Percentiles rank a stretch among this genome's conserved stretches.
Conservation (phyloP, 805 yeast species). For the Hanseniaspora valbyensis region DNA sequence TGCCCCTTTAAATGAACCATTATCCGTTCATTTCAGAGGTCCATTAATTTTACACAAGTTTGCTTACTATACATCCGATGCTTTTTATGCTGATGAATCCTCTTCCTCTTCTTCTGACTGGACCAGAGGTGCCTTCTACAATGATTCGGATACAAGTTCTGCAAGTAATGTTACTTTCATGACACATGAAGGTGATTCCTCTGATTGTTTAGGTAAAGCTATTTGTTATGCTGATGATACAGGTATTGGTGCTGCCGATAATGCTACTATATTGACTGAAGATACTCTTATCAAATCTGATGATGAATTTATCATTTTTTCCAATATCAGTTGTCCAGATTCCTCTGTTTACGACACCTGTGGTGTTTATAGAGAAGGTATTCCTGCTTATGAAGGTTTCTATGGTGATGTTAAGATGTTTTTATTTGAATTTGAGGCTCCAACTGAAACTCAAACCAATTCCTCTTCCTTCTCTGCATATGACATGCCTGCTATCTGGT, state of each 20-base stretch:
- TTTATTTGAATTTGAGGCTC: conserved; percentile 59
- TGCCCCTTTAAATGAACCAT: conserved; percentile 53
- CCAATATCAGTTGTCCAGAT: conserved; percentile 45
- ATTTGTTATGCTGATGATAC: conserved; percentile 49
- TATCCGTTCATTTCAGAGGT: conserved; percentile 71
- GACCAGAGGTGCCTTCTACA: conserved; percentile 50
- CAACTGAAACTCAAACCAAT: conserved; percentile 38
- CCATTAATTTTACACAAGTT: conserved; percentile 51
- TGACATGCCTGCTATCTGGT: conserved; percentile 70
- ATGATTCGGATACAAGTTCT: conserved; percentile 36
- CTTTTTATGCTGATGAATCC: conserved; percentile 24
- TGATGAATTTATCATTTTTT: conserved; percentile 49
- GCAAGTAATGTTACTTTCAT: conserved; percentile 58
- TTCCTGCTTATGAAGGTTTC: conserved; percentile 65
- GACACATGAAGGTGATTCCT: conserved; percentile 48
- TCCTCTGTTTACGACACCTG: conserved; percentile 53
- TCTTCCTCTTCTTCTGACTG: conserved; percentile 32
- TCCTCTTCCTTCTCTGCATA: conserved; percentile 31
- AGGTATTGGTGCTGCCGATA: conserved; percentile 39
- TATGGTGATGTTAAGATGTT: conserved; percentile 60
- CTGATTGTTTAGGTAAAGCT: conserved; percentile 59
- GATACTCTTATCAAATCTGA: conserved; percentile 44
- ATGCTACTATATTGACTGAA: conserved; percentile 39
- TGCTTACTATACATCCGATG: conserved; percentile 46
- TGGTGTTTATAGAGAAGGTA: conserved; percentile 65